Percentiles rank a stretch among this genome's conserved stretches.
These are phyloP conservation scores for Dendrobium chrysotoxum DNA, from an alignment of 106 monocot genomes.

Conservation along the genomic window DNA sequence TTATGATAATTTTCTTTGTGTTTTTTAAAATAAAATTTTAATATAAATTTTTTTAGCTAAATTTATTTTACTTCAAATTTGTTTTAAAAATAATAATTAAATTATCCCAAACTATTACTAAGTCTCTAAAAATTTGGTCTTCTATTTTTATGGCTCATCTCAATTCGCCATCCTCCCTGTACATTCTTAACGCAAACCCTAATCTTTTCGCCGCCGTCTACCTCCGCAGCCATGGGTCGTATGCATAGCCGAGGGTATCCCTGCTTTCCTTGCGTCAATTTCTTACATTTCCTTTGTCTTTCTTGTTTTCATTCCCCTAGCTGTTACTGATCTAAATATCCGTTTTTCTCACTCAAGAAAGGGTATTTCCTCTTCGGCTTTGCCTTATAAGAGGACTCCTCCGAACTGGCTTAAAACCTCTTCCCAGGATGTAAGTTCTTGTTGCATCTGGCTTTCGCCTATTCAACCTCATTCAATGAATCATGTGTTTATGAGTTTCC, in stretches of 20 bases:
- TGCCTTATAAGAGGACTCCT: slow-evolving; percentile 78
- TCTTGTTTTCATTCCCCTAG: not conserved
- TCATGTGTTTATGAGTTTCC: not conserved
- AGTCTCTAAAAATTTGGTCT: no score
- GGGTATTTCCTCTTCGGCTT: slow-evolving; percentile 65
- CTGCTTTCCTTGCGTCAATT: not conserved
- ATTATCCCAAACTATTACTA: no score
- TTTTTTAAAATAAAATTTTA: no score
- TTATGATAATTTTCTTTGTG: no score
- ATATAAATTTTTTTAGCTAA: no score
- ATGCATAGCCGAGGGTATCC: slow-evolving; percentile 54
- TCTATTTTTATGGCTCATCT: not conserved
- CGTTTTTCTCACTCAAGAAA: slow-evolving; percentile 24
- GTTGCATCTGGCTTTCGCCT: not conserved
- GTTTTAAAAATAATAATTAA: no score
- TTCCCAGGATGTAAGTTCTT: slow-evolving; percentile 38
- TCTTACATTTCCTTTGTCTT: not conserved
- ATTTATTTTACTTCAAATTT: no score
- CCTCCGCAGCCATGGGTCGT: slow-evolving; percentile 38
- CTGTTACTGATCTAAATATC: not conserved
- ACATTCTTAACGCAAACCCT: not conserved
- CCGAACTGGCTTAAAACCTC: slow-evolving; percentile 71
- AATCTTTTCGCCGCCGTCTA: not conserved
- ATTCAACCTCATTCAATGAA: not conserved
- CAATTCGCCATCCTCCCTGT: not conserved